phyloP scores from a whole-genome alignment of 2,329 filamentous ascomycete genomes.

The Laburnicola sp. region DNA sequence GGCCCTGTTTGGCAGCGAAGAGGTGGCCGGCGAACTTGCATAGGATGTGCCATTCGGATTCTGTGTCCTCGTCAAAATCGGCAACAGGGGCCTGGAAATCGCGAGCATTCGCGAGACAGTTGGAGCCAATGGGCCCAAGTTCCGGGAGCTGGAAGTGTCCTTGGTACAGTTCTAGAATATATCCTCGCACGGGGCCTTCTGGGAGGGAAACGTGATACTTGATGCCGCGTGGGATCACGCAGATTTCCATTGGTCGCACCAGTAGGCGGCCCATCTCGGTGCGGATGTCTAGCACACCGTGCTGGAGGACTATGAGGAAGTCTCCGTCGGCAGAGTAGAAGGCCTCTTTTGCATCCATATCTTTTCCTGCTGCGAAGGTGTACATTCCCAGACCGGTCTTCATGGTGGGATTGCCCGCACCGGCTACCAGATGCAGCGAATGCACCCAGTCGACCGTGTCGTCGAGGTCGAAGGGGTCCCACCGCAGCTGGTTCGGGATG shows the following conservation, averaged over 20 bases:
- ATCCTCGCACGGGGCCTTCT: conserved; percentile 64
- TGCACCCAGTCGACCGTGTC: conserved; percentile 70
- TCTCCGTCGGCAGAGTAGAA: conserved; percentile 82
- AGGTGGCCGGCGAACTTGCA: conserved; percentile 66
- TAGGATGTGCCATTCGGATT: conserved; percentile 60
- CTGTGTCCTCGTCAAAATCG: conserved; percentile 58
- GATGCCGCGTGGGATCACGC: conserved; percentile 67
- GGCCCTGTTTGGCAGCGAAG: conserved; percentile 63
- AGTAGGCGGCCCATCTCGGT: conserved; percentile 68
- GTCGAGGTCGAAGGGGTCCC: conserved; percentile 77
- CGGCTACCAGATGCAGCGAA: conserved; percentile 71
- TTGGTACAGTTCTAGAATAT: conserved; percentile 69
- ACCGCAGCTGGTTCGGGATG: conserved; percentile 79
- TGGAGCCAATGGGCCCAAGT: conserved; percentile 67
- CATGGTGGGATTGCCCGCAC: conserved; percentile 75
- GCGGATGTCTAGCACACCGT: conserved; percentile 67
- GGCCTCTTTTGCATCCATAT: conserved; percentile 73
- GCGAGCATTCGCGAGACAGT: conserved; percentile 65
- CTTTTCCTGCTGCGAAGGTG: conserved; percentile 76
- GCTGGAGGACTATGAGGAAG: conserved; percentile 66
- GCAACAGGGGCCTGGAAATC: conserved; percentile 68
- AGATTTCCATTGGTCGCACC: conserved; percentile 69
- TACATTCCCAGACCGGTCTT: conserved; percentile 81
- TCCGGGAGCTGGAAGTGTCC: conserved; percentile 68
- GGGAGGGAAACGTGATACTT: conserved; percentile 64